A percentile compares a stretch with the other conserved stretches of the same genome.
These are phyloP conservation scores for Dictyostelium brefeldianum DNA, from an alignment of 78 protist genomes.

Conservation along the genomic window DNA sequence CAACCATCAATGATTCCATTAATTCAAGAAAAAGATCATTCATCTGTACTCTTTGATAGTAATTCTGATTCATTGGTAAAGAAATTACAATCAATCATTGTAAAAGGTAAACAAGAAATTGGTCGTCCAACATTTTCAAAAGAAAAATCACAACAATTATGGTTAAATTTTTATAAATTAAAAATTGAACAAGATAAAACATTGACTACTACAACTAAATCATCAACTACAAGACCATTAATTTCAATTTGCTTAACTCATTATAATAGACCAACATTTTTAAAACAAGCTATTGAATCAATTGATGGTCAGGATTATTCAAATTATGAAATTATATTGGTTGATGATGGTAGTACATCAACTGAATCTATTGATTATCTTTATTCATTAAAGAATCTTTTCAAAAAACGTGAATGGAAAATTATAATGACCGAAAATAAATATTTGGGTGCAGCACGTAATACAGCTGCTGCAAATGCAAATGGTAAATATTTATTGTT, in stretches of 20 bases:
- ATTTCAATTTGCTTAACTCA: slow-evolving; percentile 56
- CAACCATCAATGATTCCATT: slow-evolving; percentile 65
- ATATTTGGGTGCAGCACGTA: slow-evolving; percentile 81
- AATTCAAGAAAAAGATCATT: neutral
- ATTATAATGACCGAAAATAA: slow-evolving; percentile 55
- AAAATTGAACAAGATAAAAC: neutral
- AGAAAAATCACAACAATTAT: neutral
- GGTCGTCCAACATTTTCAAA: slow-evolving; percentile 35
- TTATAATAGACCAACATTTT: slow-evolving; percentile 60
- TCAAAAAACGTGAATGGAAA: slow-evolving; percentile 16
- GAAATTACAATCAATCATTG: neutral
- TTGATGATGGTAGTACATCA: slow-evolving; percentile 64
- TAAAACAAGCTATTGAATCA: slow-evolving; percentile 46
- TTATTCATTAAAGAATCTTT: neutral
- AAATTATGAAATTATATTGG: slow-evolving; percentile 46
- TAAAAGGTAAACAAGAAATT: neutral
- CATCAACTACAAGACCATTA: neutral
- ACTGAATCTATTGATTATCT: slow-evolving; percentile 38
- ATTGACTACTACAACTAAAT: neutral
- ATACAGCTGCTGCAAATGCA: slow-evolving; percentile 50
- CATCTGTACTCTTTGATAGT: slow-evolving; percentile 23
- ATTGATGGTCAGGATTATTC: slow-evolving; percentile 32
- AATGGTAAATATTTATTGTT: slow-evolving; percentile 41
- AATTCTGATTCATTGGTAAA: neutral
- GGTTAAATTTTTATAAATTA: slow-evolving; percentile 34